Conservation (phyloP, 306 rosid species). For the Pterocarpus santalinus region DNA sequence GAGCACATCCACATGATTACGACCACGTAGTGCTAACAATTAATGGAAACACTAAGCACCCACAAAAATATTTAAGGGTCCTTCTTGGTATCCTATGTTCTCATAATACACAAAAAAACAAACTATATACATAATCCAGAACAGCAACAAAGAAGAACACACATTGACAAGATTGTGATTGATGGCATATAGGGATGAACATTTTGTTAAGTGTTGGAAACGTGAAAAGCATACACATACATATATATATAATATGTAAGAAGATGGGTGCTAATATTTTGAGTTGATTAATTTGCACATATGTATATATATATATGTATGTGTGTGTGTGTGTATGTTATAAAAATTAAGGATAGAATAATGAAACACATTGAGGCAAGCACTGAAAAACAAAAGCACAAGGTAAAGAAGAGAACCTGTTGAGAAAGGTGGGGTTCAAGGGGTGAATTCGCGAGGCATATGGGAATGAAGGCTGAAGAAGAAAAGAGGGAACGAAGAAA, state of each 20-base stretch:
- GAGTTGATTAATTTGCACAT: constrained; percentile 54
- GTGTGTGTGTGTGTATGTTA: not conserved
- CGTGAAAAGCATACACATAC: constrained; percentile 53
- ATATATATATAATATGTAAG: constrained; percentile 22
- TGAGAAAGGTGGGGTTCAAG: constrained; percentile 35
- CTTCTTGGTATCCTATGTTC: constrained; percentile 44
- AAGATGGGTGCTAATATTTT: constrained; percentile 62
- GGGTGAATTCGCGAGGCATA: constrained; percentile 46
- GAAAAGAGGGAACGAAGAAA: constrained; percentile 43
- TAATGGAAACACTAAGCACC: constrained; percentile 38
- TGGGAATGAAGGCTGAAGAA: not conserved
- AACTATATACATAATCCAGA: constrained; percentile 22
- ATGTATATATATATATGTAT: not conserved
- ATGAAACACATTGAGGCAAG: constrained; percentile 45
- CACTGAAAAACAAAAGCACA: not conserved
- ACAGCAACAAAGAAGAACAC: constrained; percentile 31
- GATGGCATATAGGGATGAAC: constrained; percentile 41
- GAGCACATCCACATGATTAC: constrained; percentile 42
- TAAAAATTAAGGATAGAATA: constrained; percentile 29
- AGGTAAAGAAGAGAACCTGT: constrained; percentile 51
- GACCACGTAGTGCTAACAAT: constrained; percentile 39
- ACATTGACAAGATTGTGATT: constrained; percentile 37
- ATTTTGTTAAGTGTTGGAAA: constrained; percentile 56
- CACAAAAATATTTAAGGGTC: constrained; percentile 37
- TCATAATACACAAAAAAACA: constrained; percentile 8